These are phyloP conservation scores for Talaromyces marneffei DNA, from an alignment of 2,329 filamentous ascomycete genomes.

Conservation along the genomic window DNA sequence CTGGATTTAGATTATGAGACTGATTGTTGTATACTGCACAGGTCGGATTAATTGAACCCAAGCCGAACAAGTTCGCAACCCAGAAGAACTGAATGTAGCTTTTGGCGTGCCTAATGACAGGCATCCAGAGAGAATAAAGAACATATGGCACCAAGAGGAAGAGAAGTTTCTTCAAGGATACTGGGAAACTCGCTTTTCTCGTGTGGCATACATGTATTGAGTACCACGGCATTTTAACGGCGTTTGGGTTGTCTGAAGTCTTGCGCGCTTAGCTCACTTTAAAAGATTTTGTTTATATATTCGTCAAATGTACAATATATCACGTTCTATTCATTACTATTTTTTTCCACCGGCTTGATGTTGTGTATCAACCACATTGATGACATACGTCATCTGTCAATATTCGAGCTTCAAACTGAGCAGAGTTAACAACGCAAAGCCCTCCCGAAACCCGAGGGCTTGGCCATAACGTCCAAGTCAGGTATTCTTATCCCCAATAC, in stretches of 20 bases:
- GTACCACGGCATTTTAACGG: slow-evolving; percentile 4
- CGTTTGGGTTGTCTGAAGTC: slow-evolving; percentile 4
- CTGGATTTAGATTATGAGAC: neutral
- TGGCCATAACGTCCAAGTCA: neutral
- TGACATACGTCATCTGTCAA: neutral
- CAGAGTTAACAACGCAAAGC: neutral
- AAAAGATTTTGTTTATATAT: neutral
- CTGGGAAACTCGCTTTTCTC: neutral
- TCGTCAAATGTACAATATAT: slow-evolving; percentile 2
- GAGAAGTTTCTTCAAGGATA: neutral
- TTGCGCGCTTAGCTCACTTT: neutral
- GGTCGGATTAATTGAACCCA: slow-evolving; percentile 13
- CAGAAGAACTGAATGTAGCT: slow-evolving; percentile 7
- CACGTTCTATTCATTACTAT: neutral
- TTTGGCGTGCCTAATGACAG: neutral
- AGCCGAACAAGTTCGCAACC: slow-evolving; percentile 10
- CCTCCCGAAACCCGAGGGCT: neutral
- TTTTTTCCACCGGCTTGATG: neutral
- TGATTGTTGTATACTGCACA: neutral
- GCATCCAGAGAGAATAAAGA: no score
- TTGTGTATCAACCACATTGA: neutral
- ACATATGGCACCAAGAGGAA: neutral
- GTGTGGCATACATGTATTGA: neutral
- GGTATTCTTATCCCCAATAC: neutral
- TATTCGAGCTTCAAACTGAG: neutral